Evolutionary conservation across 1,284 basidiomycete species (phyloP).

Genomic region (Anthracocystis setariae): DNA sequence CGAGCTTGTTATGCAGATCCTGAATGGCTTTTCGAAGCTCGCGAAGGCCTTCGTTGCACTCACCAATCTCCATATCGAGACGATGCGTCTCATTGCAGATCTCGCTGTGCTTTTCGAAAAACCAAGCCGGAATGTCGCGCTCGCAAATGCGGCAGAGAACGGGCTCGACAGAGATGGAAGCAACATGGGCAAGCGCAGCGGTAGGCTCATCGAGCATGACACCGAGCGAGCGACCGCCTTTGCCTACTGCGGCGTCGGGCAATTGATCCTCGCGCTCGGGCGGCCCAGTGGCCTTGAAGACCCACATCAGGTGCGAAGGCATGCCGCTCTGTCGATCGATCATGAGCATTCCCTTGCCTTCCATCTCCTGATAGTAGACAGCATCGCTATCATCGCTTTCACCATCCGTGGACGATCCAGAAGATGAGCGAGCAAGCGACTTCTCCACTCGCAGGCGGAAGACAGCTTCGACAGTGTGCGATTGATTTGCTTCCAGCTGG

Average conservation of each 20-base stretch:
- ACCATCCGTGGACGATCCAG: slow-evolving; percentile 42
- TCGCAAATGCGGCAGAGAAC: slow-evolving; percentile 99
- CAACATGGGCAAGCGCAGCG: slow-evolving; percentile 45
- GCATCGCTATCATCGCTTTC: slow-evolving; percentile 65
- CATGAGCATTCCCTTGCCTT: slow-evolving; percentile 99
- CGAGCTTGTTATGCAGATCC: slow-evolving; percentile 48
- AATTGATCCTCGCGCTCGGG: slow-evolving; percentile 59
- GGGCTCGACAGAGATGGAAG: slow-evolving; percentile 72
- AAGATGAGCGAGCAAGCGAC: slow-evolving; percentile 69
- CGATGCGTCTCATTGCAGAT: slow-evolving; percentile 97
- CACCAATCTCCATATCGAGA: slow-evolving; percentile 91
- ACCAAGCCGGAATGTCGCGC: slow-evolving; percentile 95
- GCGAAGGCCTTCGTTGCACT: slow-evolving; percentile 89
- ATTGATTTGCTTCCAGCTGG: slow-evolving; percentile 87
- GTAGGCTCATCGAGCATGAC: slow-evolving; percentile 34
- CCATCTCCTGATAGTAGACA: slow-evolving; percentile 84
- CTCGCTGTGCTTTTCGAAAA: slow-evolving; percentile 99
- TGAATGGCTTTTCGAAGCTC: slow-evolving; percentile 81
- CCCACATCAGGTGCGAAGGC: slow-evolving; percentile 99
- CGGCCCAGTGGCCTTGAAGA: slow-evolving; percentile 80
- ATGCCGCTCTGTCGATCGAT: slow-evolving; percentile 85
- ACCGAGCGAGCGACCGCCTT: slow-evolving; percentile 30
- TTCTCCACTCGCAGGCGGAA: slow-evolving; percentile 80
- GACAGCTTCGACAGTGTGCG: slow-evolving; percentile 89
- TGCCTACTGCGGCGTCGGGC: slow-evolving; percentile 35